Percentiles rank a stretch among this genome's conserved stretches.
Conservation (phyloP, 2,329 filamentous ascomycete species). For the Penicillium decumbens region DNA sequence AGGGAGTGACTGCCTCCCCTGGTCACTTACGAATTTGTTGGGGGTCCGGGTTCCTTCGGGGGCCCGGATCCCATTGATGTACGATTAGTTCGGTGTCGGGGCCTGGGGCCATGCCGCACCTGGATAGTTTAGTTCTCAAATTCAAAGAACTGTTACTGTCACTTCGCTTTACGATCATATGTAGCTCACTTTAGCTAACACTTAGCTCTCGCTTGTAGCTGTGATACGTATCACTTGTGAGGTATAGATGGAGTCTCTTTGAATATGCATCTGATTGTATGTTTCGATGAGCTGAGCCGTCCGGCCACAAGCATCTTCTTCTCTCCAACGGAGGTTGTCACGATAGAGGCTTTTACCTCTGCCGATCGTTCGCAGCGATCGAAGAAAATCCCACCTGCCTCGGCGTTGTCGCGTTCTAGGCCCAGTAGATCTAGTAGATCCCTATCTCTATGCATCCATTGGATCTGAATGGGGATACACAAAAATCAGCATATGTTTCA, state of each 20-base stretch:
- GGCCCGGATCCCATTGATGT: too few relatives aligned
- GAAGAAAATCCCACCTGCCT: too few relatives aligned
- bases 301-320: too few relatives aligned
- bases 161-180: not conserved
- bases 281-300: too few relatives aligned
- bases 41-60: too few relatives aligned
- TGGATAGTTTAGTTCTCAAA: not conserved
- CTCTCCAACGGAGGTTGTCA: too few relatives aligned
- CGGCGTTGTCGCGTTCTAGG: not conserved
- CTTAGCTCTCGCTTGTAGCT: not conserved
- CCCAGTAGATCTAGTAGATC: not conserved
- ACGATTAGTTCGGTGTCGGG: too few relatives aligned
- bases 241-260: not conserved
- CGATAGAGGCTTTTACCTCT: too few relatives aligned
- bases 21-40: too few relatives aligned
- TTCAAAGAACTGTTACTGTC: not conserved
- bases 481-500: conserved; percentile 10
- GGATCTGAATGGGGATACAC: conserved; percentile 1
- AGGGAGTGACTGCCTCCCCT: too few relatives aligned
- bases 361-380: too few relatives aligned
- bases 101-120: too few relatives aligned
- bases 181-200: not conserved
- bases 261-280: not conserved
- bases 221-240: not conserved
- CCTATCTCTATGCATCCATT: not conserved